These are phyloP conservation scores for Micromonas pusilla DNA, from an alignment of 139 green algal genomes.

Conservation along the genomic window DNA sequence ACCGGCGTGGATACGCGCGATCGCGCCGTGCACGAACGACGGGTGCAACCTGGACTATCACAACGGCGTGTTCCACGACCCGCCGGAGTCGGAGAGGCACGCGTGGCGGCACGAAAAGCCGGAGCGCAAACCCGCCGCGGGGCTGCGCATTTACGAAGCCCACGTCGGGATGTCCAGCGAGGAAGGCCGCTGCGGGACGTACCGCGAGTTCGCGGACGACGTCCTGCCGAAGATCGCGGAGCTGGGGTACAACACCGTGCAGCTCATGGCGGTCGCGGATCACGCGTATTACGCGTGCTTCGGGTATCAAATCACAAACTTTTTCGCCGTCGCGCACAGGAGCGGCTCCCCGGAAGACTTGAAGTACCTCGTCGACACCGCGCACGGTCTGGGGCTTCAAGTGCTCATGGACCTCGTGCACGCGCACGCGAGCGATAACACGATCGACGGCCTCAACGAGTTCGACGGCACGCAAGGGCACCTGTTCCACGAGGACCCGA, in stretches of 20 bases:
- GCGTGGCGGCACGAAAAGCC: slow-evolving; percentile 51
- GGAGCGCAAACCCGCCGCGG: slow-evolving; percentile 17
- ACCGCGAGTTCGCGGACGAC: slow-evolving; percentile 7
- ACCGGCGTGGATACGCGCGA: slow-evolving; percentile 12
- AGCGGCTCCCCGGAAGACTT: slow-evolving; percentile 34
- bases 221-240: slow-evolving; percentile 69
- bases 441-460: slow-evolving; percentile 27
- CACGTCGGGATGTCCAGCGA: slow-evolving; percentile 34
- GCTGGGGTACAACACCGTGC: slow-evolving; percentile 34
- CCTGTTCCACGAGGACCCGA: slow-evolving; percentile 25
- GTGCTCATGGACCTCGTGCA: slow-evolving; percentile 36
- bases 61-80: slow-evolving; percentile 27
- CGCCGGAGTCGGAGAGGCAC: slow-evolving; percentile 25
- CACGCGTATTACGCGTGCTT: slow-evolving; percentile 34
- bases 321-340: slow-evolving; percentile 25
- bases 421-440: slow-evolving; percentile 31
- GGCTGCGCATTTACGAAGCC: slow-evolving; percentile 26
- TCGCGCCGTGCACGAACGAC: slow-evolving; percentile 14
- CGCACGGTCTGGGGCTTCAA: slow-evolving; percentile 33
- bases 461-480: slow-evolving; percentile 12
- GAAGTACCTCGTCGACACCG: slow-evolving; percentile 40
- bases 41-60: neutral
- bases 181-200: neutral
- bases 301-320: slow-evolving; percentile 35
- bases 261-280: slow-evolving; percentile 35